phyloP scores from a whole-genome alignment of 2,329 filamentous ascomycete species.

The Sphaerulina musiva region DNA sequence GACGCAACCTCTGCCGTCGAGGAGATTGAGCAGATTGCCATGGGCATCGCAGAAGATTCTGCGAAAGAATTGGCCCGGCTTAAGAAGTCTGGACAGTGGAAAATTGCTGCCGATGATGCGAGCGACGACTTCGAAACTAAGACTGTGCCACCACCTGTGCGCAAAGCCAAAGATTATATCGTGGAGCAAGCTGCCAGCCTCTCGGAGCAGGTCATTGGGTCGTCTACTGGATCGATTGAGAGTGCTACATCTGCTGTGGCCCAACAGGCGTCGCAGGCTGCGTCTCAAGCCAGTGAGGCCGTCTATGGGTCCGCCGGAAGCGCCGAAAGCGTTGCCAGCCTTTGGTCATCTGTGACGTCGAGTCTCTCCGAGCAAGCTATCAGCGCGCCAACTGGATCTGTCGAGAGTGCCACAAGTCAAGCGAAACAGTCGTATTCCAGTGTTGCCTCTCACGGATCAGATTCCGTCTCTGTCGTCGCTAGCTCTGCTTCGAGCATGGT shows the following conservation, averaged over 20 bases:
- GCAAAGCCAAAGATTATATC: constrained; percentile 40
- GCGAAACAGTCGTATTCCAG: constrained; percentile 37
- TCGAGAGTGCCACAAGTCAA: constrained; percentile 48
- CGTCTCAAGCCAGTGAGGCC: constrained; percentile 28
- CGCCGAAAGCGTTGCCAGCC: constrained; percentile 48
- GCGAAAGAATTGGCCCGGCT: constrained; percentile 73
- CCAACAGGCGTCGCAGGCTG: constrained; percentile 25
- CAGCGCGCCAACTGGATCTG: constrained; percentile 37
- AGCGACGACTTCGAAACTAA: constrained; percentile 73
- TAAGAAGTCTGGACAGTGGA: constrained; percentile 79
- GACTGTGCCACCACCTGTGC: constrained; percentile 52
- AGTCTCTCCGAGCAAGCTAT: constrained; percentile 17
- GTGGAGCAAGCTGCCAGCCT: constrained; percentile 26
- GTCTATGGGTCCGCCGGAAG: constrained; percentile 35
- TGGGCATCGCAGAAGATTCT: constrained; percentile 69
- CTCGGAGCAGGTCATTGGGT: constrained; percentile 31
- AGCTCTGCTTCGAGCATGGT: constrained; percentile 12
- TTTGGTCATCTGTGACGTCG: constrained; percentile 38
- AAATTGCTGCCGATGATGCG: constrained; percentile 66
- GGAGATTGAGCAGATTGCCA: constrained; percentile 69
- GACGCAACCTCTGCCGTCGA: constrained; percentile 61
- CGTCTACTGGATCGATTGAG: constrained; percentile 33
- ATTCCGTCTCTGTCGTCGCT: constrained; percentile 9
- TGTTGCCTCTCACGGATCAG: constrained; percentile 14
- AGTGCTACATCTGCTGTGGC: constrained; percentile 32